Evolutionary conservation across 805 yeast species (phyloP), one percentile per base, ranked within the genome.

Genomic region (Candida fluviatilis): DNA sequence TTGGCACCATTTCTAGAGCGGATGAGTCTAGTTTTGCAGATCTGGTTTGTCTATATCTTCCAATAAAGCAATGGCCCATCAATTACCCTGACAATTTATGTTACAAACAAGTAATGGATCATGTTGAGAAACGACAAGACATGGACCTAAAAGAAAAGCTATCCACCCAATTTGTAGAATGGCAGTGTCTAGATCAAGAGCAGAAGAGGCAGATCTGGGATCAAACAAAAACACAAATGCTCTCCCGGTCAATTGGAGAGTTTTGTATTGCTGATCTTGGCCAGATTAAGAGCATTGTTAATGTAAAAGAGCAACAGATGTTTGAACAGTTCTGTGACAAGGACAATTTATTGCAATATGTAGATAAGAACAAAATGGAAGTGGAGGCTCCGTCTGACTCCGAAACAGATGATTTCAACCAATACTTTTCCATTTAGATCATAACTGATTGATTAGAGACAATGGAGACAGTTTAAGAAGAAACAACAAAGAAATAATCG

Each of bases 251-350:
- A 8, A 21, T 46, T 16, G 45, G 48, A 16, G 19, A 36, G 2
- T 37, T 46, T 31, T 31, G 48, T 5, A 24, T 46, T 14, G n/a
- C 19, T 24, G 48, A 46, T 26, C 39, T 46, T 29, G 37, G 37
- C 15, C 42, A 44, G 10, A 24, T 42, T 2, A 44, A 42, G 18
- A 21, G 30, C 5, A 13, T 39, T 3, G 38, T 41, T 4, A 21
- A 38, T 13, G 36, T 35, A 21, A 36, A 33, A 16, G 48, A 46
- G 25, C 39, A 37, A 24, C 26, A 5, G 2, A 34, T 35, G 15
- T 46, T 46, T 36, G 41, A 44, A 21, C 41, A 44, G 16, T 39
- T 46, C 14, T 46, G 50, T 24, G 33, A 30, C n/a, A 31, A 36
- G 12, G 50, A 46, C 27, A 42, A 44, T 23, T 38, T 46, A 30